Evolutionary conservation across 2,329 filamentous ascomycete species (phyloP), one percentile per base, ranked within the genome.

Genomic region (Venturia oleaginea): DNA sequence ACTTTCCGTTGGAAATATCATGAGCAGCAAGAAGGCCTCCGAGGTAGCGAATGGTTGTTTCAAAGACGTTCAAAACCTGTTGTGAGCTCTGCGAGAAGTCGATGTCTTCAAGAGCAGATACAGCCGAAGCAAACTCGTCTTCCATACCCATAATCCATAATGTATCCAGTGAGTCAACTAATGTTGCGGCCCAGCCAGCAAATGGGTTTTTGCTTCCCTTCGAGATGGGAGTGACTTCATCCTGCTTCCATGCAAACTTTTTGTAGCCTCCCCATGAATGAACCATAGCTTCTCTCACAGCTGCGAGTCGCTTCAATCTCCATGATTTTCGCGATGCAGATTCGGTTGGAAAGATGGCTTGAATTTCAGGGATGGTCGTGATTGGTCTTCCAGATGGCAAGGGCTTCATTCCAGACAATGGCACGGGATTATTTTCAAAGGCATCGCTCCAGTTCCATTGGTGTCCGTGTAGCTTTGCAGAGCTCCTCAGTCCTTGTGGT

Each of bases 91-190:
- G 75, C 1, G 77, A 75, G 74, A 84, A 86, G 71, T 86, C 81
- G 67, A 86, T 77, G 13, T 77, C 77, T 48, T 77, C 78, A 2
- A 81, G 77, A 2, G 80, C 82, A 34, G 75, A 73, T 2, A 81
- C 79, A 4, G 84, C 84, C 24, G 79, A 72, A 61, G 80, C 73
- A 67, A 87, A 86, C 38, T 87, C 85, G 1, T 80, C 75, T 38
- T 78, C 73, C 51, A 86, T 72, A 7, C 74, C 84, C 84, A 87
- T 85, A 57, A 88, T 86, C 77, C 80, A 83, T 2, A 87, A 78
- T 0, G 84, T 85, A 66, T 87, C 84, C 61, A 87, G 76, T 0
- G 80, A 75, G 69, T 88, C 85, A 30, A 87, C 80, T 61, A 87
- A 71, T 0, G 84, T 86, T 2, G 84, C 84, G 0, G 78, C 83